Conservation (phyloP, 1,284 basidiomycete species). For the Coriolopsis trogii region DNA sequence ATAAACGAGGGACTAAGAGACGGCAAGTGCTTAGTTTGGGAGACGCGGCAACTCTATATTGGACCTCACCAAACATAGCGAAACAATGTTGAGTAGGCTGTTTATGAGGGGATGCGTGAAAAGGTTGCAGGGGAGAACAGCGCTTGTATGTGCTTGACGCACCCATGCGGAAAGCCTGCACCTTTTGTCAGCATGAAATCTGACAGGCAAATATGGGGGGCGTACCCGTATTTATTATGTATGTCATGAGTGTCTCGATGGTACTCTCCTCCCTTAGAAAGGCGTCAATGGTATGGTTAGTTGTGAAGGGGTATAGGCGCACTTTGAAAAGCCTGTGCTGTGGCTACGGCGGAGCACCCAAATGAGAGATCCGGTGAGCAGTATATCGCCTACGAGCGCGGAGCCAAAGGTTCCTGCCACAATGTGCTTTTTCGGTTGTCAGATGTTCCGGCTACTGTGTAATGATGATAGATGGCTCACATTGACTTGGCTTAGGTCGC, state of each 20-base stretch:
- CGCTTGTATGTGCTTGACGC: background rate
- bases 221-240: constrained; percentile 9
- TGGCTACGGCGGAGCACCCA: background rate
- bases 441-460: too few relatives aligned
- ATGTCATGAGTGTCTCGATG: background rate
- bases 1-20: background rate
- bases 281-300: too few relatives aligned
- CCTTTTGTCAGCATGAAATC: background rate
- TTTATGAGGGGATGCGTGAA: too few relatives aligned
- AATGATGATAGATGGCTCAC: too few relatives aligned
- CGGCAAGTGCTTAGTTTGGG: background rate
- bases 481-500: too few relatives aligned
- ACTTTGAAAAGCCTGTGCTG: too few relatives aligned
- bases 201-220: background rate
- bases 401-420: background rate
- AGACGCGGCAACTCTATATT: too few relatives aligned
- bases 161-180: background rate
- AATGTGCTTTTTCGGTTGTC: background rate
- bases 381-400: background rate
- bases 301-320: too few relatives aligned
- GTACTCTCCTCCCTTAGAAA: background rate
- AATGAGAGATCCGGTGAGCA: background rate
- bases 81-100: constrained; percentile 1
- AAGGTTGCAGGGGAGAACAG: background rate
- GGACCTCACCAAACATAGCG: background rate